phyloP scores from a whole-genome alignment of 2,329 filamentous ascomycete species.

The Fusarium irregulare region DNA sequence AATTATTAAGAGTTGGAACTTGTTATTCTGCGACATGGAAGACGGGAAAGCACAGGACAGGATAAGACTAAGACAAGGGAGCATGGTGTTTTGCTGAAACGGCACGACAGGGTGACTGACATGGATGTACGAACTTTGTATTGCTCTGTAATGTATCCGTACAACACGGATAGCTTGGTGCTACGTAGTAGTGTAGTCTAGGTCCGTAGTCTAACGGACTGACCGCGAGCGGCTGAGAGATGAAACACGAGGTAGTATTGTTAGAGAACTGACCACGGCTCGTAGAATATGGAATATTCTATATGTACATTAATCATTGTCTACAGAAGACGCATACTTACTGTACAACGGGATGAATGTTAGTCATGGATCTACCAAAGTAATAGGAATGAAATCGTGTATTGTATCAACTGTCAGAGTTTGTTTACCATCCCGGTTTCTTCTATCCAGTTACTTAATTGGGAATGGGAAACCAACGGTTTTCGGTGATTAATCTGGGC shows the following conservation, averaged over 20 bases:
- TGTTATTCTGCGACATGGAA: conserved; percentile 36
- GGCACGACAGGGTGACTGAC: conserved; percentile 27
- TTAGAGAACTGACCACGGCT: background rate
- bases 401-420: conserved; percentile 6
- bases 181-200: background rate
- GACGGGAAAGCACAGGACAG: conserved; percentile 10
- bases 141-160: background rate
- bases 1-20: conserved; percentile 1
- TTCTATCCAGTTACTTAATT: conserved; percentile 11
- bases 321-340: background rate
- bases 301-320: background rate
- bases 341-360: background rate
- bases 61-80: conserved; percentile 9
- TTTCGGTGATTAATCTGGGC: conserved; percentile 29
- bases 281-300: background rate
- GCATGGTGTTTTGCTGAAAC: conserved; percentile 34
- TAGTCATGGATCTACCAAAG: conserved; percentile 9
- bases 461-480: conserved; percentile 20
- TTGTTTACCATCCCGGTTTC: background rate
- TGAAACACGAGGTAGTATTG: conserved; percentile 18
- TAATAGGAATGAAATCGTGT: background rate
- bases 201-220: conserved; percentile 2
- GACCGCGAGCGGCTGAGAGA: conserved; percentile 21
- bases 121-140: background rate
- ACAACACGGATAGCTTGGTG: background rate